phyloP scores from a whole-genome alignment of 2,329 filamentous ascomycete genomes.

The Talaromyces sp. region DNA sequence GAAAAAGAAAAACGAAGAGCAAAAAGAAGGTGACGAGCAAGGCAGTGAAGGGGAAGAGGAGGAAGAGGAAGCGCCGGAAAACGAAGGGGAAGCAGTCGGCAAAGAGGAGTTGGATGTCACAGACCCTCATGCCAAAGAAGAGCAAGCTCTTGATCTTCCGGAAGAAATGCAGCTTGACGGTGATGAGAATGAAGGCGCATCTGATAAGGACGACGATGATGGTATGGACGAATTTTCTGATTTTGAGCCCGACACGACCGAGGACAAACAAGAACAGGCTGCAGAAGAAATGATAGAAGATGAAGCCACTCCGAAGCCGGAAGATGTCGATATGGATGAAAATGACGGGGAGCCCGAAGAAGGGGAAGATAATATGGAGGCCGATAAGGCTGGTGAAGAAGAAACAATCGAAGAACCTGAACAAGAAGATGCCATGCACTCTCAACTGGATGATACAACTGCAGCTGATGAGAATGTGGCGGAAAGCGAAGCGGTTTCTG shows the following conservation, averaged over 20 bases:
- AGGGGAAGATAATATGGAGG: slow-evolving; percentile 29
- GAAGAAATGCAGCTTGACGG: slow-evolving; percentile 83
- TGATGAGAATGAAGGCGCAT: slow-evolving; percentile 52
- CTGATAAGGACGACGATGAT: slow-evolving; percentile 48
- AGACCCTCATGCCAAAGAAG: slow-evolving; percentile 74
- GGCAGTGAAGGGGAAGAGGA: slow-evolving; percentile 53
- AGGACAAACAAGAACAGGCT: slow-evolving; percentile 27
- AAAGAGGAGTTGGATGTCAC: slow-evolving; percentile 61
- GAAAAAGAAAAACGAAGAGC: slow-evolving; percentile 47
- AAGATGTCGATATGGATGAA: slow-evolving; percentile 27
- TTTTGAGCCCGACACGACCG: slow-evolving; percentile 34
- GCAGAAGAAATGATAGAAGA: slow-evolving; percentile 17
- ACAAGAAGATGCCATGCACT: slow-evolving; percentile 45
- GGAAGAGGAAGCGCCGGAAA: slow-evolving; percentile 44
- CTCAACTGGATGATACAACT: slow-evolving; percentile 46
- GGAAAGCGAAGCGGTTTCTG: slow-evolving; percentile 37
- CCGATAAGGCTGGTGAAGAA: slow-evolving; percentile 43
- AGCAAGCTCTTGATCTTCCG: slow-evolving; percentile 75
- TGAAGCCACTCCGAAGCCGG: slow-evolving; percentile 27
- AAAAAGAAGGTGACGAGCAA: slow-evolving; percentile 50
- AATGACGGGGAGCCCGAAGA: slow-evolving; percentile 34
- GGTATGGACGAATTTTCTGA: slow-evolving; percentile 45
- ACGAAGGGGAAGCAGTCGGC: slow-evolving; percentile 61
- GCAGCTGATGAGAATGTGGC: slow-evolving; percentile 53
- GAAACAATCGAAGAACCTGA: slow-evolving; percentile 43